Conservation (phyloP, 805 yeast genomes). For the Nakazawaea populi region DNA sequence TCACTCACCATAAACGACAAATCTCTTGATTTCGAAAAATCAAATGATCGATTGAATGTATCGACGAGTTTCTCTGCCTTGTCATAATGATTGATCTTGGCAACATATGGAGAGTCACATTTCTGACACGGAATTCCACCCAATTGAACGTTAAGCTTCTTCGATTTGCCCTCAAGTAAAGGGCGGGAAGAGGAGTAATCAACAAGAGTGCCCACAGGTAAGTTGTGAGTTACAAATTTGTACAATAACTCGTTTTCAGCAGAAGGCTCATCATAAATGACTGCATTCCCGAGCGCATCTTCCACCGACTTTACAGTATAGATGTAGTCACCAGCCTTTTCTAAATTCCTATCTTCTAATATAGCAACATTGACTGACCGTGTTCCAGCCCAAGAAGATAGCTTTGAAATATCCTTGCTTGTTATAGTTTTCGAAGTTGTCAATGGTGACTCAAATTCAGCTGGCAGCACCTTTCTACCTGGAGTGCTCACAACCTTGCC, state of each 20-base stretch:
- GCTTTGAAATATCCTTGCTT: conserved; percentile 28
- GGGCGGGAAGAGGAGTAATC: conserved; percentile 27
- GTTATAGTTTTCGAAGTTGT: conserved; percentile 20
- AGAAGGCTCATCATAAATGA: conserved; percentile 34
- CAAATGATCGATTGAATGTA: conserved; percentile 20
- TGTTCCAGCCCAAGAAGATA: conserved; percentile 28
- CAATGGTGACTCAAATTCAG: conserved; percentile 41
- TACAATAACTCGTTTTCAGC: conserved; percentile 32
- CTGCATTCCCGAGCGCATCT: conserved; percentile 62
- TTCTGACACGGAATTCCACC: conserved; percentile 18
- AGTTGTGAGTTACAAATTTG: conserved; percentile 46
- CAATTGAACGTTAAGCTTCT: conserved; percentile 23
- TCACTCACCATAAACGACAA: conserved; percentile 34
- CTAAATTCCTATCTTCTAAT: conserved; percentile 17
- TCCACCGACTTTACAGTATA: conserved; percentile 52
- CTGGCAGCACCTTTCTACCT: conserved; percentile 20
- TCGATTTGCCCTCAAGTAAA: conserved; percentile 24
- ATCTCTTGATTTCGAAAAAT: conserved; percentile 18
- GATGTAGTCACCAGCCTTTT: conserved; percentile 44
- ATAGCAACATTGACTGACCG: conserved; percentile 21
- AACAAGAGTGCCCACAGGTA: conserved; percentile 44
- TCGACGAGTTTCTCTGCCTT: conserved; percentile 13
- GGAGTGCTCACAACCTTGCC: conserved; percentile 33
- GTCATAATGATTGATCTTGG: conserved; percentile 26
- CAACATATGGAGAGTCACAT: conserved; percentile 43